A percentile compares a stretch with the other conserved stretches of the same genome.
phyloP scores from a whole-genome alignment of 441 rosid species.

The Eruca vesicaria region DNA sequence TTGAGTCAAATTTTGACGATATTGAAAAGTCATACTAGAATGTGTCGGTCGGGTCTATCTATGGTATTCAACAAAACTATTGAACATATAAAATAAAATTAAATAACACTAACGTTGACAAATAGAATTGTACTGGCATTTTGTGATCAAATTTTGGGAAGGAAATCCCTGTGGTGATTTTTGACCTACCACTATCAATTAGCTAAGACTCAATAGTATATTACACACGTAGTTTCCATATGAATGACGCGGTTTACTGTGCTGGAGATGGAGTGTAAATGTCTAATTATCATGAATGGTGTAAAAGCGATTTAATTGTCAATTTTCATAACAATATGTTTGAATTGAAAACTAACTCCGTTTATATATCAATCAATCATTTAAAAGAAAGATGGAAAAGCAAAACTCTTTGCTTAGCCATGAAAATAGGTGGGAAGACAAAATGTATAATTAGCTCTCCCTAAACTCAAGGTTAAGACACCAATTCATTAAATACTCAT shows the following conservation, averaged over 20 bases:
- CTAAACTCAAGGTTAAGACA: constrained; percentile 33
- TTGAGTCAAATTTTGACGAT: background rate
- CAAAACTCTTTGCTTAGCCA: constrained; percentile 41
- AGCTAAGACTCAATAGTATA: background rate
- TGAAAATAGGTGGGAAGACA: constrained; percentile 42
- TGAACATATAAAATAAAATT: constrained; percentile 19
- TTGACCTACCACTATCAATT: constrained; percentile 22
- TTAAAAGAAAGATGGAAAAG: constrained; percentile 30
- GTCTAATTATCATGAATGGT: background rate
- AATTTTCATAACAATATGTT: background rate
- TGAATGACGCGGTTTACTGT: background rate
- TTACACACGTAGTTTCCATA: background rate
- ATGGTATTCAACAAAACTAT: constrained; percentile 22
- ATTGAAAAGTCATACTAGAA: constrained; percentile 6
- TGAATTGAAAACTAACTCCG: background rate
- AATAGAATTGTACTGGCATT: background rate
- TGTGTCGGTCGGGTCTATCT: constrained; percentile 32
- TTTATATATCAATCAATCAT: constrained; percentile 24
- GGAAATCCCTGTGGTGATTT: background rate
- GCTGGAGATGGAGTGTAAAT: background rate
- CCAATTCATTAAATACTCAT: constrained; percentile 17
- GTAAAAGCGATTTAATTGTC: background rate
- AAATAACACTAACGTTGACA: background rate
- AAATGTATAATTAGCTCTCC: background rate
- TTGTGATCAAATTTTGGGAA: background rate